A percentile compares a stretch with the other conserved stretches of the same genome.
Conservation (phyloP, 257 asterid species). For the Solanum gracilifrons region DNA sequence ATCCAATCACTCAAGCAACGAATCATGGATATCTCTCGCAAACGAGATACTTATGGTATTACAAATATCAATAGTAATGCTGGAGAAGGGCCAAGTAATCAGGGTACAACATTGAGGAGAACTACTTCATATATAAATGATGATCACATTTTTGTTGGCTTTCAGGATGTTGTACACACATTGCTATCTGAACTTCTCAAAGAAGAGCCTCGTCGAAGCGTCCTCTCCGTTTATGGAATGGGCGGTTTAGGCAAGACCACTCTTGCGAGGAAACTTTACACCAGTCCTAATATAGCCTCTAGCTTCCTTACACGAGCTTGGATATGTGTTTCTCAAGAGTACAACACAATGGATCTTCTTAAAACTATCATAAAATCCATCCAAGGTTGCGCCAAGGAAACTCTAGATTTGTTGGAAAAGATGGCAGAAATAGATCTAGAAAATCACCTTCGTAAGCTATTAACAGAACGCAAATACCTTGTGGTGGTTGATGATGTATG, state of each 20-base stretch:
- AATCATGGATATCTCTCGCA: neutral
- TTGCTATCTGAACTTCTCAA: neutral
- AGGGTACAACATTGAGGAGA: neutral
- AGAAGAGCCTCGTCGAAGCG: neutral
- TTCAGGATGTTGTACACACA: neutral
- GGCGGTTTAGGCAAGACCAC: conserved; percentile 1
- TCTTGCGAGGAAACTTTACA: neutral
- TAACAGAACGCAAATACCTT: too few species aligned
- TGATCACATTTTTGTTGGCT: neutral
- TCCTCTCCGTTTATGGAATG: conserved; percentile 2
- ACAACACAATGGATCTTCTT: neutral
- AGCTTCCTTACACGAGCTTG: neutral
- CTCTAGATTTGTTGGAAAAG: neutral
- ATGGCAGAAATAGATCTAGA: neutral
- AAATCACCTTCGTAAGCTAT: neutral
- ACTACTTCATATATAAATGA: neutral
- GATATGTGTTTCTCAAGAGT: conserved; percentile 1
- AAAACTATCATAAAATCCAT: neutral
- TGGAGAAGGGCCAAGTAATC: neutral
- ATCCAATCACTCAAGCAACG: neutral
- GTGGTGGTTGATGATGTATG: too few species aligned
- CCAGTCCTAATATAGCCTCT: neutral
- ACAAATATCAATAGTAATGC: neutral
- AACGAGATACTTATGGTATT: neutral
- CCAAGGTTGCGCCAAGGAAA: neutral